A percentile compares a stretch with the other conserved stretches of the same genome.
phyloP scores from a whole-genome alignment of 495 filamentous ascomycete species.

The Evernia prunastri region DNA sequence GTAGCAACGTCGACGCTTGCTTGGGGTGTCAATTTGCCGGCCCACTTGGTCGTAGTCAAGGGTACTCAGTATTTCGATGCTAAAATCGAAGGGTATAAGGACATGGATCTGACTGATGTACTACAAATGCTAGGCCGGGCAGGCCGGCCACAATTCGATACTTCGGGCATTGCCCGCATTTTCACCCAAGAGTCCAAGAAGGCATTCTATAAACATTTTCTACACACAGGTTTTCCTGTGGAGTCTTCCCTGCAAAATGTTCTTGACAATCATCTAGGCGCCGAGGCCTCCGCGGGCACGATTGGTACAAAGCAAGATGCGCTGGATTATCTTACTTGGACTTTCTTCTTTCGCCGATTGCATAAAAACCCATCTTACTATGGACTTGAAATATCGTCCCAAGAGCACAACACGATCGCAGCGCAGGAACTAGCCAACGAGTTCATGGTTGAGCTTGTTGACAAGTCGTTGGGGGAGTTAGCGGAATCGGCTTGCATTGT shows the following conservation, averaged over 20 bases:
- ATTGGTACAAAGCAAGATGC: constrained; percentile 93
- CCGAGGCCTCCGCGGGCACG: constrained; percentile 89
- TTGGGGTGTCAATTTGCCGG: constrained; percentile 97
- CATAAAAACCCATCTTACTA: constrained; percentile 99
- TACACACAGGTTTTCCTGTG: constrained; percentile 96
- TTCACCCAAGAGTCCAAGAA: constrained; percentile 98
- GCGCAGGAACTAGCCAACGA: constrained; percentile 82
- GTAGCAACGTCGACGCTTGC: constrained; percentile 95
- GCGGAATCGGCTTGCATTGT: constrained; percentile 75
- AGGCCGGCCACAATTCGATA: constrained; percentile 93
- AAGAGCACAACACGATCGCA: constrained; percentile 84
- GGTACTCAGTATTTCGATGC: constrained; percentile 98
- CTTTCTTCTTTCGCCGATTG: constrained; percentile 94
- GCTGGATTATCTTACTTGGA: constrained; percentile 97
- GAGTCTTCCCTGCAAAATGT: constrained; percentile 95
- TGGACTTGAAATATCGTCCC: constrained; percentile 85
- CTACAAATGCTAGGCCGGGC: constrained; percentile 97
- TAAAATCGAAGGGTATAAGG: constrained; percentile 94
- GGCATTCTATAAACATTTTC: constrained; percentile 99
- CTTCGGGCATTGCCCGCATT: constrained; percentile 89
- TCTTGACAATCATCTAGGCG: constrained; percentile 92
- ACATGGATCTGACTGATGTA: constrained; percentile 99
- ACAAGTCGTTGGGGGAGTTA: constrained; percentile 73
- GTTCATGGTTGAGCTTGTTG: constrained; percentile 87
- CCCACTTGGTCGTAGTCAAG: constrained; percentile 95